Percentiles rank a stretch among this genome's conserved stretches.
Conservation (phyloP, 768 basidiomycete genomes). For the Pleurotus djamor region DNA sequence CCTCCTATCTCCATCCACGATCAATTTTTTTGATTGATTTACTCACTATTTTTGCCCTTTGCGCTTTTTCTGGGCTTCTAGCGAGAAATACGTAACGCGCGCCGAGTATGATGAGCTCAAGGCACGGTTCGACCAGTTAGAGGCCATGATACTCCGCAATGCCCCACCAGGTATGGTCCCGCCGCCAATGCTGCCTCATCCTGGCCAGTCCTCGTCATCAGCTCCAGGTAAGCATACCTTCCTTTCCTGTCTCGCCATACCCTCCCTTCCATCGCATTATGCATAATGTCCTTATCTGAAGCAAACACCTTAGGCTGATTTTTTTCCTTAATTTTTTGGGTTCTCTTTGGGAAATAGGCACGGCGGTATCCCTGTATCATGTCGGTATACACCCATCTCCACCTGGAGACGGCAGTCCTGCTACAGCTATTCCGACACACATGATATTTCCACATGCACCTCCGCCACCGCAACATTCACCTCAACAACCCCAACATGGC, state of each 20-base stretch:
- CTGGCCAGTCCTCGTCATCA: slow-evolving; percentile 8
- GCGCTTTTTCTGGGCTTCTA: slow-evolving; percentile 19
- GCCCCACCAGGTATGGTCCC: slow-evolving; percentile 19
- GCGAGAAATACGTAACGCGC: slow-evolving; percentile 81
- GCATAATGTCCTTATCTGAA: slow-evolving; percentile 15
- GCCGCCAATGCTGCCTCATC: slow-evolving; percentile 21
- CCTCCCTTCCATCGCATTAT: slow-evolving; percentile 15
- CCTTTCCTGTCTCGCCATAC: slow-evolving; percentile 18
- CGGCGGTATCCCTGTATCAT: neutral
- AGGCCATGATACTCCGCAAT: slow-evolving; percentile 40
- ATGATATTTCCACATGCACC: neutral
- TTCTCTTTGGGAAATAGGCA: slow-evolving; percentile 14
- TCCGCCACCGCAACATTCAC: neutral
- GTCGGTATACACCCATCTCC: neutral
- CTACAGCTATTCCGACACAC: neutral
- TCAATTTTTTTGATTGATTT: too few relatives aligned
- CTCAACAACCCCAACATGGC: neutral
- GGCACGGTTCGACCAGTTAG: slow-evolving; percentile 59
- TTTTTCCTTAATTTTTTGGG: slow-evolving; percentile 16
- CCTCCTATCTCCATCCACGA: neutral
- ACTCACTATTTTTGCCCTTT: slow-evolving; percentile 7
- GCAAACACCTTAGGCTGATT: slow-evolving; percentile 28
- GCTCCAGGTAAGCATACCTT: slow-evolving; percentile 26
- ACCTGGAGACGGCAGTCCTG: neutral
- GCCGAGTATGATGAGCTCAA: slow-evolving; percentile 78